Evolutionary conservation across 2,329 filamentous ascomycete species (phyloP), one percentile per base, ranked within the genome.

Genomic region (Colletotrichum magnum): DNA sequence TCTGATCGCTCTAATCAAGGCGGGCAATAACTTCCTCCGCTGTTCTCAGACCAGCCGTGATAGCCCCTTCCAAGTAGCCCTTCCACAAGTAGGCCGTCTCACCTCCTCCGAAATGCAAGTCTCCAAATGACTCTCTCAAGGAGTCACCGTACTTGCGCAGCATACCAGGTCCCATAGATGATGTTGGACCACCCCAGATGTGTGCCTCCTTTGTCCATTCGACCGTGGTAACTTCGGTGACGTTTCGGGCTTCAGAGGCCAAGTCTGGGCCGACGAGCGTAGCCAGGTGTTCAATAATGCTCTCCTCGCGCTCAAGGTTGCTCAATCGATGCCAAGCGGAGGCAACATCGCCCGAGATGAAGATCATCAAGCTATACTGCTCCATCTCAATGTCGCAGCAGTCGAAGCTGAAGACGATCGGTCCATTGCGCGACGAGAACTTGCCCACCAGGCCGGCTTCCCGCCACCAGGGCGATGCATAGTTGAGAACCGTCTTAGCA

Each of bases 401-500:
- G 51, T 78, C 77, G 66, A 76, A 74, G 9, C 72, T 74, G 53
- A 78, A 77, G 69, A 67, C 68, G 41, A 78, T 66, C 10, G 77
- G 77, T 0, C 76, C 76, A 2, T 69, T 63, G 15, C 56, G 79
- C 0, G 80, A 83, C 58, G 80, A 79, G 3, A 80, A 76, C 21
- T 84, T 76, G 5, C 84, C 86, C 50, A 79, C 82, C 16, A 83
- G 76, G 0, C 80, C 79, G 1, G 75, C 65, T 0, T 78, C 73
- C 1, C 78, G 74, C 87, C 87, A 89, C 74, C 82, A 88, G 0
- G 85, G 82, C 5, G 74, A 73, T 0, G 75, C 64, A 74, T 83
- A 88, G 36, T 82, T 77, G 10, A 85, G 66, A 6, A 83, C 76
- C 2, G 74, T 70, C 66, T 83, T 83, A 50, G 76, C 77, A 57